Conservation (phyloP, 495 filamentous ascomycete species). For the Hyaloscypha finlandica region DNA sequence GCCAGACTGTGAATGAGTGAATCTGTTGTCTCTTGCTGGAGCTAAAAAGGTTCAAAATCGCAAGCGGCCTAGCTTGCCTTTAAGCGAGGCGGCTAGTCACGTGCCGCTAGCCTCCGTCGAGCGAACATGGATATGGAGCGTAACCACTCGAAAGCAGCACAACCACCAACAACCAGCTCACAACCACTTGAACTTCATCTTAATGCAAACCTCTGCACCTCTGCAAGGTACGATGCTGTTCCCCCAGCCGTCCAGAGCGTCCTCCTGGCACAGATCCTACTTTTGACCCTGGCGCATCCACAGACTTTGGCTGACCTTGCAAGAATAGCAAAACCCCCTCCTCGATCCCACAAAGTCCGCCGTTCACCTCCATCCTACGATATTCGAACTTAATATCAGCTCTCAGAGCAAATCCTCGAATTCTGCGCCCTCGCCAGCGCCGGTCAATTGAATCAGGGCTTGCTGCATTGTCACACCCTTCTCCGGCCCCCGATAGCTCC, state of each 20-base stretch:
- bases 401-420: background rate
- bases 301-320: background rate
- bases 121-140: background rate
- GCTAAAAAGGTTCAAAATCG: no score
- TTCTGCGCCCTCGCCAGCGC: background rate
- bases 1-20: no score
- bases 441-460: background rate
- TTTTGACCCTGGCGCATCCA: background rate
- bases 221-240: background rate
- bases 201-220: background rate
- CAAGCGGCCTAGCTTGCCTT: no score
- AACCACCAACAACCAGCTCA: background rate
- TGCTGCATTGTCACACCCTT: background rate
- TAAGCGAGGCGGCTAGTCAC: no score
- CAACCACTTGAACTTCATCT: background rate
- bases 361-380: background rate
- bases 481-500: background rate
- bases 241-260: background rate
- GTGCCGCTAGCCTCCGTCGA: no score
- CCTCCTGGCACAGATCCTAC: background rate
- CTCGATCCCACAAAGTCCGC: background rate
- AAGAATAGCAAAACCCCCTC: background rate
- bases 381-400: constrained; percentile 1
- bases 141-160: background rate
- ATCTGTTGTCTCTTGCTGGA: no score